Percentiles rank a stretch among this genome's conserved stretches.
These are phyloP conservation scores for Solanum bukasovii DNA, from an alignment of 257 asterid species.

Conservation along the genomic window DNA sequence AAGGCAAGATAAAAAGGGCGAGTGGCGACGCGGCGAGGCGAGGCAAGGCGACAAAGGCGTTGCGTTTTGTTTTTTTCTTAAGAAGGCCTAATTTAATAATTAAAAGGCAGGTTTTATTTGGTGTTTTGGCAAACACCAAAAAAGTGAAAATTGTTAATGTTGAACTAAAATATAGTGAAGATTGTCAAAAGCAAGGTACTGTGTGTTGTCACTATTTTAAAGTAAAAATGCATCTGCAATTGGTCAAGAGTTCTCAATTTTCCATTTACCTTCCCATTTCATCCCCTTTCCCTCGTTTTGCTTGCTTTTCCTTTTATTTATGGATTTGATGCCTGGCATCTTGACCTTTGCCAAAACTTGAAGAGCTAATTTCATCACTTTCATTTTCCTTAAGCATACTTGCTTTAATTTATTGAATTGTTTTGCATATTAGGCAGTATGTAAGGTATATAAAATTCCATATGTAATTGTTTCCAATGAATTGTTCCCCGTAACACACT, in stretches of 20 bases:
- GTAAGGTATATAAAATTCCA: neutral
- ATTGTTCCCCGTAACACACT: neutral
- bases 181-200: neutral
- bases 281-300: neutral
- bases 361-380: neutral
- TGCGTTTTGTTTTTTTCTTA: neutral
- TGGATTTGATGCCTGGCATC: neutral
- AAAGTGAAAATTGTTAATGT: neutral
- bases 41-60: neutral
- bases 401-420: neutral
- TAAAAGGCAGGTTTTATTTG: neutral
- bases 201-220: neutral
- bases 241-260: neutral
- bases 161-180: neutral
- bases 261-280: neutral
- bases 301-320: neutral
- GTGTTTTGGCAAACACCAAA: neutral
- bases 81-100: neutral
- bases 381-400: neutral
- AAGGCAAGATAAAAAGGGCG: neutral
- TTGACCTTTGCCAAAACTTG: neutral
- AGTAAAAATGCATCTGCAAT: neutral
- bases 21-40: neutral
- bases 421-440: neutral
- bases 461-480: neutral